A percentile compares a stretch with the other conserved stretches of the same genome.
phyloP scores from a whole-genome alignment of 2,329 filamentous ascomycete genomes.

The Proliferodiscus dingleyae region DNA sequence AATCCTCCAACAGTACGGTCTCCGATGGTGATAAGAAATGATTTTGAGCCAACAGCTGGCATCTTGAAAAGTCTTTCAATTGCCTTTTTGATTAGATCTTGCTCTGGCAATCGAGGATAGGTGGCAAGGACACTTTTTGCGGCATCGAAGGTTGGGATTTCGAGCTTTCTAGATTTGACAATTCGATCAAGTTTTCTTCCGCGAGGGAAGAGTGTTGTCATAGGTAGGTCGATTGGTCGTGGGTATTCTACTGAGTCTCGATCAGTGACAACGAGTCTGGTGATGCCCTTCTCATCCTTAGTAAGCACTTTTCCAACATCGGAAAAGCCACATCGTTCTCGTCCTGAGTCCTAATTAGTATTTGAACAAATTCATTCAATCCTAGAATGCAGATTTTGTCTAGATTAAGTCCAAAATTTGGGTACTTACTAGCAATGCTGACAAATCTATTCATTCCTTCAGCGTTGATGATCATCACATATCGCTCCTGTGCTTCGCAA shows the following conservation, averaged over 20 bases:
- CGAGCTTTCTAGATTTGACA: conserved; percentile 64
- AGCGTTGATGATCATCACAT: conserved; percentile 82
- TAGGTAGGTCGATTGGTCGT: conserved; percentile 80
- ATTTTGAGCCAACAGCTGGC: conserved; percentile 92
- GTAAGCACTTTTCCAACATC: conserved; percentile 76
- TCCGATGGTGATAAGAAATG: conserved; percentile 93
- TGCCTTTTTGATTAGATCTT: conserved; percentile 54
- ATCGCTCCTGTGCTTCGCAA: conserved; percentile 93
- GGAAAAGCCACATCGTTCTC: conserved; percentile 90
- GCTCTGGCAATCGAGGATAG: conserved; percentile 29
- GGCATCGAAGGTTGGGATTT: conserved; percentile 68
- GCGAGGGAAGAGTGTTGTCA: conserved; percentile 84
- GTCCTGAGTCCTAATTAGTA: conserved; percentile 40
- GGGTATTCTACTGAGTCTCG: conserved; percentile 70
- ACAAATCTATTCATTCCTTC: conserved; percentile 74
- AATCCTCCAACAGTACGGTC: conserved; percentile 89
- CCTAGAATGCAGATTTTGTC: not conserved
- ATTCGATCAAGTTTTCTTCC: conserved; percentile 74
- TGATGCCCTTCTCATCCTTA: conserved; percentile 55
- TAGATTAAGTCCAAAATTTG: not conserved
- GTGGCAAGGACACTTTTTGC: conserved; percentile 57
- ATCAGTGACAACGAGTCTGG: conserved; percentile 76
- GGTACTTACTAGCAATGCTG: conserved; percentile 52
- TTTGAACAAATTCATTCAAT: not conserved
- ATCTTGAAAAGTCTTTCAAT: conserved; percentile 76